Percentiles rank a stretch among this genome's conserved stretches.
These are phyloP conservation scores for Apiospora koreana DNA, from an alignment of 2,329 filamentous ascomycete genomes.

Conservation along the genomic window DNA sequence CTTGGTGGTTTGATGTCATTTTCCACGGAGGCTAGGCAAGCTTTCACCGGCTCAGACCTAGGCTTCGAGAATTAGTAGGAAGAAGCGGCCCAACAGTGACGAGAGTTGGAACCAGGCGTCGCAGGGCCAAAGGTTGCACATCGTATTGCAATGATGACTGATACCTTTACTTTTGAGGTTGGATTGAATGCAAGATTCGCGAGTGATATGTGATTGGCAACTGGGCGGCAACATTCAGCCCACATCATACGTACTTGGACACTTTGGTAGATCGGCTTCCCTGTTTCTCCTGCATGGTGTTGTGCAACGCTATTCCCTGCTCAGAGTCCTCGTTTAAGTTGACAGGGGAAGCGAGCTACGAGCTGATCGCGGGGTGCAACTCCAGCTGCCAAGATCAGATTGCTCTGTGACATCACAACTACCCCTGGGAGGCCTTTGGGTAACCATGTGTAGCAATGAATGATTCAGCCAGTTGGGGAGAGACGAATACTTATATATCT, in stretches of 20 bases:
- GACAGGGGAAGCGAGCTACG: background rate
- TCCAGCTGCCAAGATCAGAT: background rate
- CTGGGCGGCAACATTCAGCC: background rate
- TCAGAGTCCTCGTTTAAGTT: background rate
- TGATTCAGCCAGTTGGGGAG: background rate
- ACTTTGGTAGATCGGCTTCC: background rate
- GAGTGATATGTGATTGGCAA: background rate
- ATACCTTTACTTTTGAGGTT: no score
- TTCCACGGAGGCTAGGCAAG: no score
- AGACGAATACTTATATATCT: background rate
- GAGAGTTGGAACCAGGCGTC: no score
- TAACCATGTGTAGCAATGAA: background rate
- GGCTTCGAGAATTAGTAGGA: no score
- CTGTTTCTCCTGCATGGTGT: background rate
- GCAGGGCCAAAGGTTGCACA: no score
- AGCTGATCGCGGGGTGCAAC: background rate
- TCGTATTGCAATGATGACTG: no score
- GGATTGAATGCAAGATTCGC: no score
- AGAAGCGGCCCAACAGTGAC: no score
- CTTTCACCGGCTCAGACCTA: no score
- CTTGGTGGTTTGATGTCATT: no score
- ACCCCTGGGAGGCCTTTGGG: background rate
- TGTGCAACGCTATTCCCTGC: background rate
- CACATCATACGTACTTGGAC: background rate
- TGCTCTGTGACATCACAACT: background rate